A percentile compares a stretch with the other conserved stretches of the same genome.
These are phyloP conservation scores for Chlorophyllum brunneum DNA, from an alignment of 768 basidiomycete species.

Conservation along the genomic window DNA sequence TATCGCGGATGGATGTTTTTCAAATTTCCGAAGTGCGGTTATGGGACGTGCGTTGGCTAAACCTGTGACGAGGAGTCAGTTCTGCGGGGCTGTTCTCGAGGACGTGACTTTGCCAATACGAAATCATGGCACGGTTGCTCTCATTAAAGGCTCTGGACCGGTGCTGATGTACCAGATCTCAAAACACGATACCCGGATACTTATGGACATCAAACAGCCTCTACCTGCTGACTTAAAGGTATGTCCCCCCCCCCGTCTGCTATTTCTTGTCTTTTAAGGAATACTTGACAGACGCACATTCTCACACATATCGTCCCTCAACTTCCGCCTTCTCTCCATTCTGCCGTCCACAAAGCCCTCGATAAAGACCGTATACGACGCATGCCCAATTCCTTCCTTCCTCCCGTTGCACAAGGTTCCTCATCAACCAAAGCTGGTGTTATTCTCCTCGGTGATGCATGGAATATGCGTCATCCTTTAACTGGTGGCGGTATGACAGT, in stretches of 20 bases:
- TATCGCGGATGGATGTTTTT: slow-evolving; percentile 93
- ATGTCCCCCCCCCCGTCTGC: slow-evolving; percentile 20
- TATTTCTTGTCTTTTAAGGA: slow-evolving; percentile 7
- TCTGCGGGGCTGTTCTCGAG: slow-evolving; percentile 82
- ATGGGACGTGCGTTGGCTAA: slow-evolving; percentile 49
- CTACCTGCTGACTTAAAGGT: slow-evolving; percentile 82
- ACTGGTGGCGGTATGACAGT: slow-evolving; percentile 99
- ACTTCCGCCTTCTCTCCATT: slow-evolving; percentile 70
- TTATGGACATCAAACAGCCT: slow-evolving; percentile 85
- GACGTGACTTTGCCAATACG: slow-evolving; percentile 70
- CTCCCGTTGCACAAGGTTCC: slow-evolving; percentile 65
- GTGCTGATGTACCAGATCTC: slow-evolving; percentile 93
- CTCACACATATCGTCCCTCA: slow-evolving; percentile 70
- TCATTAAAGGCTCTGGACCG: slow-evolving; percentile 79
- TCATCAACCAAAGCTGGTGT: slow-evolving; percentile 58
- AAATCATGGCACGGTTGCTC: slow-evolving; percentile 79
- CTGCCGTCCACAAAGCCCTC: slow-evolving; percentile 63
- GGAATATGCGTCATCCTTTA: slow-evolving; percentile 99
- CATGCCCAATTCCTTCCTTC: slow-evolving; percentile 96
- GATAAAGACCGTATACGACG: slow-evolving; percentile 76
- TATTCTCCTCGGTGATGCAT: slow-evolving; percentile 89
- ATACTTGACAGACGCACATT: slow-evolving; percentile 54
- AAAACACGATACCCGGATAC: slow-evolving; percentile 85
- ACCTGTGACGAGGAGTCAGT: slow-evolving; percentile 66
- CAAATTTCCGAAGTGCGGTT: slow-evolving; percentile 79